Percentiles rank a stretch among this genome's conserved stretches.
Evolutionary conservation across 2,329 filamentous ascomycete genomes (phyloP).

Genomic region (Beauveria sp.): DNA sequence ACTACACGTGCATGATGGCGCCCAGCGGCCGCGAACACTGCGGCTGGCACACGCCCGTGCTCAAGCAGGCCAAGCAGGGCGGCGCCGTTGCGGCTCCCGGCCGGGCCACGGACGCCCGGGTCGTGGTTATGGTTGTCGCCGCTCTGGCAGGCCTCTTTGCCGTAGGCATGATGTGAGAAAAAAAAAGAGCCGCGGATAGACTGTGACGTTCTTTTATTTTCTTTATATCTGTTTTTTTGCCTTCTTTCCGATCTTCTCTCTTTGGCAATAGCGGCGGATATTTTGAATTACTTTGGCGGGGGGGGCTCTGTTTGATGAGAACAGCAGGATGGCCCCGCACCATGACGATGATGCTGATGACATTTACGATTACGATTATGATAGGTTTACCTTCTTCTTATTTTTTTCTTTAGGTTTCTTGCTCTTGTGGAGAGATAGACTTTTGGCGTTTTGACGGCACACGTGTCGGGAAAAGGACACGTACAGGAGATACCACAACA

Average conservation of each 20-base stretch:
- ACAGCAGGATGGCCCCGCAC: background rate
- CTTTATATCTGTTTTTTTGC: background rate
- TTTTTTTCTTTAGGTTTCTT: background rate
- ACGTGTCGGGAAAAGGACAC: background rate
- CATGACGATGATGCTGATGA: background rate
- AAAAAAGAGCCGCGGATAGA: no score
- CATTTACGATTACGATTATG: background rate
- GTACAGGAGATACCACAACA: constrained; percentile 6
- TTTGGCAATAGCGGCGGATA: background rate
- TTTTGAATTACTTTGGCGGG: background rate
- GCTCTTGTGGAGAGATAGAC: background rate
- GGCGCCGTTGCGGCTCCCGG: background rate
- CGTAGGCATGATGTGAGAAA: constrained; percentile 18
- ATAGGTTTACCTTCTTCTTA: background rate
- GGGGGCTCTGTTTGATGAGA: background rate
- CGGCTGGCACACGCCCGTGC: constrained; percentile 29
- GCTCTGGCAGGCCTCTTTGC: constrained; percentile 20
- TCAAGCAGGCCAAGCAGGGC: constrained; percentile 19
- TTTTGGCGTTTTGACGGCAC: background rate
- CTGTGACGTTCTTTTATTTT: no score
- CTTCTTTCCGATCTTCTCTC: background rate
- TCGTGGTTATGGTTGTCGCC: constrained; percentile 16
- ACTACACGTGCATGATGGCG: constrained; percentile 26
- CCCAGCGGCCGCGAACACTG: constrained; percentile 22
- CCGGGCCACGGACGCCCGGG: constrained; percentile 15